These are phyloP conservation scores for Pleoardoris graminearum DNA, from an alignment of 2,329 filamentous ascomycete genomes.

Conservation along the genomic window DNA sequence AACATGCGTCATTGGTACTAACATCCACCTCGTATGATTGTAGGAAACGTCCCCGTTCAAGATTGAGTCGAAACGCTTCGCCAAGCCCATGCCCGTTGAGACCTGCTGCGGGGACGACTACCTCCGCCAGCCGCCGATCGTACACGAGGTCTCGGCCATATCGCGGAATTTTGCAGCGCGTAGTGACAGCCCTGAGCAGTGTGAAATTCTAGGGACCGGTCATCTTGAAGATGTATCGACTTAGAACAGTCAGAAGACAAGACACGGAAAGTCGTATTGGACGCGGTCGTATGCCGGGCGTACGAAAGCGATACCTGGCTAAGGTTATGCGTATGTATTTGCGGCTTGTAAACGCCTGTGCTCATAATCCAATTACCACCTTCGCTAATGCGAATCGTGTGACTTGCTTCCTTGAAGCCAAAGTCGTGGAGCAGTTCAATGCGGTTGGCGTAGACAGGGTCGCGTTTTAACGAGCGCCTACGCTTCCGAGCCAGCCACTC, in stretches of 20 bases:
- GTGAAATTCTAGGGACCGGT: slow-evolving; percentile 91
- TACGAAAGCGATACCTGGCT: slow-evolving; percentile 90
- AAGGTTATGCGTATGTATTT: slow-evolving; percentile 95
- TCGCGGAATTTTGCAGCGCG: slow-evolving; percentile 81
- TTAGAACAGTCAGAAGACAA: slow-evolving; percentile 92
- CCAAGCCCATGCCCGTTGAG: slow-evolving; percentile 83
- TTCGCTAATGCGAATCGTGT: slow-evolving; percentile 85
- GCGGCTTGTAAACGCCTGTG: slow-evolving; percentile 69
- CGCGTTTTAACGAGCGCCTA: slow-evolving; percentile 83
- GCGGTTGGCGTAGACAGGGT: slow-evolving; percentile 88
- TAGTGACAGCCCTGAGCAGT: slow-evolving; percentile 87
- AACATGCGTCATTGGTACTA: too few relatives aligned
- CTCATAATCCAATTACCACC: slow-evolving; percentile 80
- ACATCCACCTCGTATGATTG: slow-evolving; percentile 90
- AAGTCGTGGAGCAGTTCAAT: slow-evolving; percentile 97
- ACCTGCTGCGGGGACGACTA: slow-evolving; percentile 83
- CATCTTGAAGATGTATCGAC: slow-evolving; percentile 88
- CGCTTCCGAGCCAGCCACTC: slow-evolving; percentile 92
- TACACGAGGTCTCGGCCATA: slow-evolving; percentile 91
- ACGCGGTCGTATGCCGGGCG: slow-evolving; percentile 83
- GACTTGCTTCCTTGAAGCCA: slow-evolving; percentile 93
- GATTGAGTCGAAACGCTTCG: slow-evolving; percentile 89
- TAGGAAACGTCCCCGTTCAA: slow-evolving; percentile 92
- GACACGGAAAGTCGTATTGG: slow-evolving; percentile 89
- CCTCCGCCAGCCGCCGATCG: slow-evolving; percentile 79